Conservation (phyloP, 805 yeast species). For the Tetrapisispora nanseiensis region DNA sequence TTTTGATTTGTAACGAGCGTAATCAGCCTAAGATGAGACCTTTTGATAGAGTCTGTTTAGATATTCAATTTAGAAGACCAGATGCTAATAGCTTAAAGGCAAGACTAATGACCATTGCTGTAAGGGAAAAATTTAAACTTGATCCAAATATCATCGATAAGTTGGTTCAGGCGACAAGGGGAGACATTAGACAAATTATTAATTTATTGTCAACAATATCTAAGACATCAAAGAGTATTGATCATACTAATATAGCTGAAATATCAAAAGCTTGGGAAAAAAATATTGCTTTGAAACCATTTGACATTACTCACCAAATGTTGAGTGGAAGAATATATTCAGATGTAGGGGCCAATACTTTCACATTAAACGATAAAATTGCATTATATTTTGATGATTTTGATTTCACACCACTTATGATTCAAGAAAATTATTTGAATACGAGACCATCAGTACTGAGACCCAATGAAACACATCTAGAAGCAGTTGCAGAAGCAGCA, state of each 20-base stretch:
- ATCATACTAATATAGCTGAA: constrained; percentile 47
- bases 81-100: constrained; percentile 71
- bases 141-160: constrained; percentile 77
- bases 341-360: constrained; percentile 34
- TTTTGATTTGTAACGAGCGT: constrained; percentile 88
- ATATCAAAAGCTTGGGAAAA: constrained; percentile 74
- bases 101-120: constrained; percentile 82
- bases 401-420: constrained; percentile 90
- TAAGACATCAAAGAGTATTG: constrained; percentile 53
- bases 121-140: constrained; percentile 68
- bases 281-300: constrained; percentile 82
- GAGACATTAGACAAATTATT: constrained; percentile 91
- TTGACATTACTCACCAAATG: constrained; percentile 70
- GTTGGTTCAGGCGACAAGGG: constrained; percentile 71
- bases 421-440: constrained; percentile 81
- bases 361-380: constrained; percentile 67
- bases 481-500: constrained; percentile 67
- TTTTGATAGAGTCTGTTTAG: constrained; percentile 73
- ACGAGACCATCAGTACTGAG: constrained; percentile 47
- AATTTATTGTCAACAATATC: constrained; percentile 81
- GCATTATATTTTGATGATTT: constrained; percentile 88
- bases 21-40: constrained; percentile 92
- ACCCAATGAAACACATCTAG: constrained; percentile 43
- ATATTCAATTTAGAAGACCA: constrained; percentile 83
- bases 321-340: constrained; percentile 53